These are phyloP conservation scores for Podosphaera aphanis DNA, from an alignment of 2,329 filamentous ascomycete genomes.

Conservation along the genomic window DNA sequence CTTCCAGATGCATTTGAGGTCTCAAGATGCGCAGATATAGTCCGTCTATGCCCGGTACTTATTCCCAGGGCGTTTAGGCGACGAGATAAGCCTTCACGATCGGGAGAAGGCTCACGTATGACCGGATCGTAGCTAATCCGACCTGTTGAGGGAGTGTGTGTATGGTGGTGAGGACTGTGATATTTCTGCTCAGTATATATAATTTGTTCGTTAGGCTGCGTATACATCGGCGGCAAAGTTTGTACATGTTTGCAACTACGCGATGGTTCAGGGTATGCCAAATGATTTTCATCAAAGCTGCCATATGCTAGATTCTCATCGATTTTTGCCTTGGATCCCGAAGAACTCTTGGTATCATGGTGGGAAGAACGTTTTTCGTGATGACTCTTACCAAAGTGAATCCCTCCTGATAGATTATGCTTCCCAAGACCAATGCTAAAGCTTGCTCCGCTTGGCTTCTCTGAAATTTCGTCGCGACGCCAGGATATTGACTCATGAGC, in stretches of 20 bases:
- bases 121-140: slow-evolving; percentile 14
- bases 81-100: slow-evolving; percentile 8
- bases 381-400: slow-evolving; percentile 9
- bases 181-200: slow-evolving; percentile 6
- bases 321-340: neutral
- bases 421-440: slow-evolving; percentile 11
- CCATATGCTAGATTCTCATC: slow-evolving; percentile 19
- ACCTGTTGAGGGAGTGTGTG: slow-evolving; percentile 4
- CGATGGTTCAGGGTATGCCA: slow-evolving; percentile 6
- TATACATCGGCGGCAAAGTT: slow-evolving; percentile 4
- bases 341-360: slow-evolving; percentile 2
- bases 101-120: slow-evolving; percentile 10
- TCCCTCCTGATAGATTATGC: slow-evolving; percentile 8
- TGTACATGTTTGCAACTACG: slow-evolving; percentile 4
- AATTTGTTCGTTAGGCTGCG: slow-evolving; percentile 1
- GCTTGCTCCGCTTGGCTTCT: slow-evolving; percentile 8
- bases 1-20: slow-evolving; percentile 45
- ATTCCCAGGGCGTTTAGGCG: slow-evolving; percentile 14
- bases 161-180: neutral
- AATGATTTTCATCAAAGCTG: slow-evolving; percentile 9
- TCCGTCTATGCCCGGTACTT: slow-evolving; percentile 11
- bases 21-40: slow-evolving; percentile 5
- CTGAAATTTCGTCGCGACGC: slow-evolving; percentile 1
- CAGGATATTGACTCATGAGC: neutral
- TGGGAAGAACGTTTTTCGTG: slow-evolving; percentile 5